Evolutionary conservation across 441 rosid genomes (phyloP).

Genomic region (Francoa sonchifolia): DNA sequence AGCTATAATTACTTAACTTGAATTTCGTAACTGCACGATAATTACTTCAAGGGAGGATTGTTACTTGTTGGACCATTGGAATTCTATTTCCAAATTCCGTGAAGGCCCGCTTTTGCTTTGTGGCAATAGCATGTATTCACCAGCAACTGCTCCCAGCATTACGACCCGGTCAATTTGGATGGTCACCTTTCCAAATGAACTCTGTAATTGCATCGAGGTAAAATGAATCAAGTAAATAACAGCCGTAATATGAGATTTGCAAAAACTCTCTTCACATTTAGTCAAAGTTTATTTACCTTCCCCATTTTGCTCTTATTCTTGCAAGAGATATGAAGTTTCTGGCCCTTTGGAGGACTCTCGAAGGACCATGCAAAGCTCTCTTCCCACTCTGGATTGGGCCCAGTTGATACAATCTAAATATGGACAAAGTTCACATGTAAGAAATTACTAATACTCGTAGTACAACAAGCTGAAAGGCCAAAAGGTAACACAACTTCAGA

Average conservation of each 20-base stretch:
- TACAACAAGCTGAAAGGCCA: conserved; percentile 2
- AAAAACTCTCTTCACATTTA: no score
- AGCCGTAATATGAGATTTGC: neutral
- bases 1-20: no score
- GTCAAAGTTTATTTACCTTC: conserved; percentile 43
- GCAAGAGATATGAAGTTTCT: conserved; percentile 91
- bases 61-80: conserved; percentile 96
- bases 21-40: no score
- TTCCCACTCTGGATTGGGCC: conserved; percentile 97
- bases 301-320: conserved; percentile 99
- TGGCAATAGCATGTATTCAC: conserved; percentile 83
- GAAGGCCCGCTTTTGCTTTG: conserved; percentile 93
- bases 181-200: conserved; percentile 94
- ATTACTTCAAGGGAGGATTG: conserved; percentile 1
- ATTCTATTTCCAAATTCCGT: conserved; percentile 86
- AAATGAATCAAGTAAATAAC: neutral
- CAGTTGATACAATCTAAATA: conserved; percentile 74
- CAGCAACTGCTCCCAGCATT: conserved; percentile 94
- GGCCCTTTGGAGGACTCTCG: conserved; percentile 98
- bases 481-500: no score
- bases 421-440: no score
- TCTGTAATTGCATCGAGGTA: conserved; percentile 31
- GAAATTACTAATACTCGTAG: no score
- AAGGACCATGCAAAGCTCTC: conserved; percentile 96
- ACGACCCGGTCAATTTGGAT: conserved; percentile 96